These are phyloP conservation scores for Pezicula rhizophila DNA, from an alignment of 2,329 filamentous ascomycete species.

Conservation along the genomic window DNA sequence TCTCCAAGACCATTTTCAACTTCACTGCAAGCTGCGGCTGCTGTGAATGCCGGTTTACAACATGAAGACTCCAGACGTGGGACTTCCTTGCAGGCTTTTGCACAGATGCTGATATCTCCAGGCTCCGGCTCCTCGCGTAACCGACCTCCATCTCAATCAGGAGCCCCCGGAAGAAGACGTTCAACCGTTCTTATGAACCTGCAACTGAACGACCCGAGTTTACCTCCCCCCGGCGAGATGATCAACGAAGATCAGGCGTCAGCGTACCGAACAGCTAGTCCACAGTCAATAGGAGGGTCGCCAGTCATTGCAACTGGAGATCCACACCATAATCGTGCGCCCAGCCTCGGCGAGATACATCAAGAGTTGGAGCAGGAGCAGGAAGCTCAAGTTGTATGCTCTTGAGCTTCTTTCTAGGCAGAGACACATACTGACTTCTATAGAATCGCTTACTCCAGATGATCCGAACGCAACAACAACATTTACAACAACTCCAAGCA, in stretches of 20 bases:
- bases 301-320: conserved; percentile 37
- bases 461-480: conserved; percentile 70
- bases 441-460: conserved; percentile 71
- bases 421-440: neutral
- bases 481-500: conserved; percentile 56
- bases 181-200: conserved; percentile 69
- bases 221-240: conserved; percentile 67
- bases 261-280: conserved; percentile 33
- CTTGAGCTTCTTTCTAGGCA: neutral
- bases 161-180: conserved; percentile 47
- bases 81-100: conserved; percentile 14
- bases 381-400: conserved; percentile 65
- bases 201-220: conserved; percentile 62
- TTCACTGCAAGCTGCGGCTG: conserved; percentile 70
- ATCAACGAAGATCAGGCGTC: conserved; percentile 38
- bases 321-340: conserved; percentile 59
- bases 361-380: conserved; percentile 76
- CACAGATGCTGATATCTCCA: neutral
- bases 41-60: conserved; percentile 71
- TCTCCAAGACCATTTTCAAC: conserved; percentile 60
- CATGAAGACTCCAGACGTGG: conserved; percentile 54
- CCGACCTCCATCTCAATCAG: conserved; percentile 36
- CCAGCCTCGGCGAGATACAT: conserved; percentile 70
- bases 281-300: conserved; percentile 41
- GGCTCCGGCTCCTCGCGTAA: conserved; percentile 39